phyloP scores from a whole-genome alignment of 2,329 filamentous ascomycete genomes.

The Alternaria ventricosa region DNA sequence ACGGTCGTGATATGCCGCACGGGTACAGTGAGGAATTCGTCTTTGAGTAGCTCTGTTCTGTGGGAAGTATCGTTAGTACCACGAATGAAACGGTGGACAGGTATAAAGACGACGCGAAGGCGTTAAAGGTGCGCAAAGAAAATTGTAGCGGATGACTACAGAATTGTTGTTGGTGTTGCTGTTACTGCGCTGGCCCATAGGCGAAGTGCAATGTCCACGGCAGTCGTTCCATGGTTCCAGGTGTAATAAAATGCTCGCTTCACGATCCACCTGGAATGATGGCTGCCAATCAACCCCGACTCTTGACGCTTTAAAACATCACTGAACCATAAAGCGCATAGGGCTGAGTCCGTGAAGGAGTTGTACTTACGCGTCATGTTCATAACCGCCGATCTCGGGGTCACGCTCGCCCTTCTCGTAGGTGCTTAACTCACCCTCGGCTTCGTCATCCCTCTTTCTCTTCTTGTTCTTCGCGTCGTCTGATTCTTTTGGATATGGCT shows the following conservation, averaged over 20 bases:
- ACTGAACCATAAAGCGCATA: background rate
- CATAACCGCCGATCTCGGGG: conserved; percentile 18
- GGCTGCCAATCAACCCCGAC: background rate
- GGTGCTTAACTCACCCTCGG: conserved; percentile 26
- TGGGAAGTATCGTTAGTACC: conserved; percentile 14
- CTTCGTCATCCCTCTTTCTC: conserved; percentile 36
- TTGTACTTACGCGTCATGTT: conserved; percentile 38
- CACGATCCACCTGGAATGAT: conserved; percentile 1
- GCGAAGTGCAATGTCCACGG: background rate
- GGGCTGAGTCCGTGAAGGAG: background rate
- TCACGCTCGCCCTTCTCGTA: conserved; percentile 32
- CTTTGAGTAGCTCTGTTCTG: conserved; percentile 48
- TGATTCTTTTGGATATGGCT: conserved; percentile 42
- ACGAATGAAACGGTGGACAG: background rate
- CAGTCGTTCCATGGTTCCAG: conserved; percentile 4
- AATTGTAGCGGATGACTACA: background rate
- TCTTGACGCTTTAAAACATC: background rate
- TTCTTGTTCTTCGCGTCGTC: conserved; percentile 38
- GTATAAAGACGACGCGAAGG: background rate
- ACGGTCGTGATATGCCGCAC: conserved; percentile 43
- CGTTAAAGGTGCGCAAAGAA: background rate
- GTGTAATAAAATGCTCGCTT: conserved; percentile 3
- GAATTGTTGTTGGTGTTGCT: background rate
- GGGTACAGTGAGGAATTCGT: conserved; percentile 51
- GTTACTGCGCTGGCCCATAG: background rate